Base-by-base conservation (phyloP, 495 filamentous ascomycete genomes). In the Darksidea phi region DNA sequence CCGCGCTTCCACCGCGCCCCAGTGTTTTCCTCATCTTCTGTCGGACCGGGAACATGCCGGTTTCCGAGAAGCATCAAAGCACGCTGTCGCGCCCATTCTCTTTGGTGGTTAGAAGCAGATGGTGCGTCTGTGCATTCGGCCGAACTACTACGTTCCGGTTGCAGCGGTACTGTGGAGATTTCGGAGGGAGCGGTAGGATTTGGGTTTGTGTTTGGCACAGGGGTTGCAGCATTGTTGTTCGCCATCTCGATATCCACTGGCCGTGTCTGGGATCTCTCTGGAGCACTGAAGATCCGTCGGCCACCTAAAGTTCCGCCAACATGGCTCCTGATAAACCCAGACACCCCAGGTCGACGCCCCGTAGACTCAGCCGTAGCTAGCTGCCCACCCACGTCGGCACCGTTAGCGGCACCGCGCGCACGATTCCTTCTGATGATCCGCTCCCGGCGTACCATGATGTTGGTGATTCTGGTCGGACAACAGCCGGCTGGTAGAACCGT, bases 401-500 rank as follows among this genome's bases (percentile, higher is more conserved):
- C 25, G 8, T 46, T 45, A 13, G 54, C 38, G 18, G 42, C 13
- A 32, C 46, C 45, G 13, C 58, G 47, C 18, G 26, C 36, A 25
- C 70, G 67, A 10, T 71, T 63, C 5, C 68, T 28, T 8, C 68
- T 23, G 11, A 76, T 57, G 36, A 68, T 64, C 7, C 84, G 78
- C 72, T 95, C 90, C 24, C 85, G 80, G 11, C 87, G 79, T 6
- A 94, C 89, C 84, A 94, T 92, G 20, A 80, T 78, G 67, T 93
- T 93, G n/a, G 90, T 95, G 32, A 95, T 81, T 1, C 77, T 71
- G 2, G 72, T 76, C 0, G 89, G 84, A 51, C 84, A 87, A 67
- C 83, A 86, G 0, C 86, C 85, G 3, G 69, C 68, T 2, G 88
- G 80, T 4, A 96, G 74, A 57, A 89, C 86, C 45, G 79, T 86